These are phyloP conservation scores for Penicillium freii DNA, from an alignment of 2,329 filamentous ascomycete species.

Conservation along the genomic window DNA sequence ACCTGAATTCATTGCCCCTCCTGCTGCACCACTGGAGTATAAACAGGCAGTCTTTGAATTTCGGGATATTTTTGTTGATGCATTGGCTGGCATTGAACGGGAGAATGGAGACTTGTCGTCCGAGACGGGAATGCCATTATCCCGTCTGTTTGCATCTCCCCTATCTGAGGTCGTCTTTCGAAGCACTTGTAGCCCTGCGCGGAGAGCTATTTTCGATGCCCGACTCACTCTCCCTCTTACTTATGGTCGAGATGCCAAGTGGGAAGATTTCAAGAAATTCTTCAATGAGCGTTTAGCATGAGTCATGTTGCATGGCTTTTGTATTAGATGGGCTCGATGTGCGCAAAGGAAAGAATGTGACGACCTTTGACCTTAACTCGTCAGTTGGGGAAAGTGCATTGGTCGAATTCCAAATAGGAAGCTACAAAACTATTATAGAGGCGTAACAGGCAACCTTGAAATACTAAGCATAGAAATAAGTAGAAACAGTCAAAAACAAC, in stretches of 20 bases:
- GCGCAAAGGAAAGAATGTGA: too few relatives aligned
- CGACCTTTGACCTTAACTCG: too few relatives aligned
- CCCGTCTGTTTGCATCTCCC: too few relatives aligned
- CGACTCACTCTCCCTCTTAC: not conserved
- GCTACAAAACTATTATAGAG: not conserved
- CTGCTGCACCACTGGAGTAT: too few relatives aligned
- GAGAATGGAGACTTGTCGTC: too few relatives aligned
- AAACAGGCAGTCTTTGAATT: too few relatives aligned
- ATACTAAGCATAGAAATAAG: not conserved
- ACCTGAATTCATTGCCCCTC: too few relatives aligned
- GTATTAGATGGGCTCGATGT: not conserved
- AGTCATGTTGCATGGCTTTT: not conserved
- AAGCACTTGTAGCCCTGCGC: not conserved
- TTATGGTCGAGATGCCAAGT: not conserved
- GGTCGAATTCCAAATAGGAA: not conserved
- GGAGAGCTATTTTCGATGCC: not conserved
- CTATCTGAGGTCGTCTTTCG: too few relatives aligned
- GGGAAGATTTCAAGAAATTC: not conserved
- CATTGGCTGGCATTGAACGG: too few relatives aligned
- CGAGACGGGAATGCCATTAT: too few relatives aligned
- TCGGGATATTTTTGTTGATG: too few relatives aligned
- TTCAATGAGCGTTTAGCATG: not conserved
- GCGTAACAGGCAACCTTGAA: not conserved
- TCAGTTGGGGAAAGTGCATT: not conserved
- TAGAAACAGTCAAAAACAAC: not conserved